Evolutionary conservation across 1,284 basidiomycete genomes (phyloP).

Genomic region (Boletus hoseneyae): DNA sequence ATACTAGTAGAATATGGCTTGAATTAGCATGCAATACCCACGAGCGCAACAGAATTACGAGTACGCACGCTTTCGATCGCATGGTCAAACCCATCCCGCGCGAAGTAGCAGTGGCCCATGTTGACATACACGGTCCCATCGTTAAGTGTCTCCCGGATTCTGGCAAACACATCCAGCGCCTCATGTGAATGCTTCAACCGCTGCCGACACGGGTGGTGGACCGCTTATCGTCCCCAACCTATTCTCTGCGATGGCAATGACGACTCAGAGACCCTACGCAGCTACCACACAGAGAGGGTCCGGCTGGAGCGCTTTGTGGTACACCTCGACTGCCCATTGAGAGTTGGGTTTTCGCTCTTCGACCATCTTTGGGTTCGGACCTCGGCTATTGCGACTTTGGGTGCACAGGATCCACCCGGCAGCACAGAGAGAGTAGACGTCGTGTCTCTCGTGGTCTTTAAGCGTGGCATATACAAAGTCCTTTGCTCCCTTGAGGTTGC

Average conservation of each 20-base stretch:
- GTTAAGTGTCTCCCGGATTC: conserved; percentile 81
- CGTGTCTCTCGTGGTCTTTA: conserved; percentile 79
- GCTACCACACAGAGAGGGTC: conserved; percentile 86
- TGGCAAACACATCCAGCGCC: conserved; percentile 82
- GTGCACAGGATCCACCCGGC: conserved; percentile 83
- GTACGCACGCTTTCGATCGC: conserved; percentile 88
- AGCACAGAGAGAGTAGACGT: conserved; percentile 88
- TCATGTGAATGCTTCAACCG: conserved; percentile 73
- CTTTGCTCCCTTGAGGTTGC: conserved; percentile 69
- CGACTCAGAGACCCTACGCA: conserved; percentile 89
- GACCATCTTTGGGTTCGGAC: conserved; percentile 50
- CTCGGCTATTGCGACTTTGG: conserved; percentile 76
- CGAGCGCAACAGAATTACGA: not conserved
- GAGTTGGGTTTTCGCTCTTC: conserved; percentile 78
- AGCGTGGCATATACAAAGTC: conserved; percentile 85
- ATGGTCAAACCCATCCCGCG: conserved; percentile 87
- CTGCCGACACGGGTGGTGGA: conserved; percentile 47
- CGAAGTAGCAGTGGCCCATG: conserved; percentile 92
- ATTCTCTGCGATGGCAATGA: conserved; percentile 90
- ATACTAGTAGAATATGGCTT: too few relatives aligned
- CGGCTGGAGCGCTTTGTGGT: conserved; percentile 81
- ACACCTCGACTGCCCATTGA: conserved; percentile 82
- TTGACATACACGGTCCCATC: conserved; percentile 91
- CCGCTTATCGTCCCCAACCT: conserved; percentile 65
- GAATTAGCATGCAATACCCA: not conserved